These are phyloP conservation scores for Amesomyces nigricolor DNA, from an alignment of 2,329 filamentous ascomycete genomes.

Conservation along the genomic window DNA sequence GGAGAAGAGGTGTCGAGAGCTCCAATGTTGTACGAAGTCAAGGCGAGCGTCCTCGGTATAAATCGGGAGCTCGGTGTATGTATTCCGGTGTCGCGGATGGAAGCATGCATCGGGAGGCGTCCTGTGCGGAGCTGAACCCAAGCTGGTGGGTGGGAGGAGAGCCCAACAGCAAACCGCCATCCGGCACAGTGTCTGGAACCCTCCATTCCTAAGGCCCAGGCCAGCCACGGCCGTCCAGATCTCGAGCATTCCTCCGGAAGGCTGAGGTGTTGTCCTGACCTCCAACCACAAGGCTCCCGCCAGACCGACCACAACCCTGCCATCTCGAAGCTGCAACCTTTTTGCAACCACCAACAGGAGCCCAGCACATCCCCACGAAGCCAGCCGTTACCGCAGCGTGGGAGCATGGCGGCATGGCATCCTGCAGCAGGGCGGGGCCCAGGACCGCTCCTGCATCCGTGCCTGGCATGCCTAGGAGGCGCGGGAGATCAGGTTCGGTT, in stretches of 20 bases:
- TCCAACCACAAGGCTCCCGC: not conserved
- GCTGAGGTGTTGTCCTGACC: not conserved
- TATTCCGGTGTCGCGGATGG: no score
- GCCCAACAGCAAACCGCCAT: not conserved
- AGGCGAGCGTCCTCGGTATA: not conserved
- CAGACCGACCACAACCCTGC: slow-evolving; percentile 6
- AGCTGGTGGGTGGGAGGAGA: not conserved
- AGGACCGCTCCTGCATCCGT: slow-evolving; percentile 15
- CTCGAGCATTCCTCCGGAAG: not conserved
- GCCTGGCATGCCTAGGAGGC: slow-evolving; percentile 10
- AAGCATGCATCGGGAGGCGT: not conserved
- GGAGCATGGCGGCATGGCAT: not conserved
- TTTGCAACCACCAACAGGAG: slow-evolving; percentile 1
- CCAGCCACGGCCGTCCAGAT: no score
- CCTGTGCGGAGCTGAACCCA: not conserved
- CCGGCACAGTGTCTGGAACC: not conserved
- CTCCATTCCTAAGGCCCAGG: no score
- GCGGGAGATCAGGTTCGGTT: no score
- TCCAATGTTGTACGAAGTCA: not conserved
- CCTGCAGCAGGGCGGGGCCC: slow-evolving; percentile 11
- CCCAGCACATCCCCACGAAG: not conserved
- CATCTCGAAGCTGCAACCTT: not conserved
- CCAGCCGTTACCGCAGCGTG: not conserved
- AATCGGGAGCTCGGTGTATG: not conserved
- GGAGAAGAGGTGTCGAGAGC: not conserved